Conservation (phyloP, 169 alveolate species). For the Cryptosporidium felis region DNA sequence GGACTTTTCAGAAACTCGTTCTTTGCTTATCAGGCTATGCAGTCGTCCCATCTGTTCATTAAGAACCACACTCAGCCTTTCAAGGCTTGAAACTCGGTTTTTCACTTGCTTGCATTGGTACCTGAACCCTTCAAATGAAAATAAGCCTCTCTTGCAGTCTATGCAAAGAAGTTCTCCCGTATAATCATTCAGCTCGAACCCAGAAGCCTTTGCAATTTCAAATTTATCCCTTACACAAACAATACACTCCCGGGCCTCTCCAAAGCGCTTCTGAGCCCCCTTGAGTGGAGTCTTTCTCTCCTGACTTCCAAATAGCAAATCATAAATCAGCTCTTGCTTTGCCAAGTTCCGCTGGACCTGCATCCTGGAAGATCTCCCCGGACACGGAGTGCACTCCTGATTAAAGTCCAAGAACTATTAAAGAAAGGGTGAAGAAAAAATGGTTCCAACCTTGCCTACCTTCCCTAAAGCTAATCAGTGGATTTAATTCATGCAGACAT, state of each 20-base stretch:
- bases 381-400: too few relatives aligned
- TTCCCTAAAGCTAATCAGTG: too few relatives aligned
- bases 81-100: slow-evolving; percentile 13
- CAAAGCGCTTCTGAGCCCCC: background rate
- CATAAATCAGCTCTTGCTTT: slow-evolving; percentile 48
- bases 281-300: background rate
- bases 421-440: too few relatives aligned
- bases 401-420: too few relatives aligned
- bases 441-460: too few relatives aligned
- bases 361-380: too few relatives aligned
- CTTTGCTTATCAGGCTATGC: background rate
- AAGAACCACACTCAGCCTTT: slow-evolving; percentile 27
- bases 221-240: slow-evolving; percentile 15
- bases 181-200: background rate
- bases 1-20: background rate
- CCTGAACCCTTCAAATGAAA: slow-evolving; percentile 57
- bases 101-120: slow-evolving; percentile 60
- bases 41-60: slow-evolving; percentile 23
- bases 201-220: background rate
- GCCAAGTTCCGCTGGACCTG: slow-evolving; percentile 33
- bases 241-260: background rate
- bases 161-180: background rate
- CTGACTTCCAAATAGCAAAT: slow-evolving; percentile 39
- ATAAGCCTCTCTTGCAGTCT: slow-evolving; percentile 42
- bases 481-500: too few relatives aligned